Percentiles rank a stretch among this genome's conserved stretches.
These are phyloP conservation scores for Cladophialophora chaetospira DNA, from an alignment of 2,329 filamentous ascomycete genomes.

Conservation along the genomic window DNA sequence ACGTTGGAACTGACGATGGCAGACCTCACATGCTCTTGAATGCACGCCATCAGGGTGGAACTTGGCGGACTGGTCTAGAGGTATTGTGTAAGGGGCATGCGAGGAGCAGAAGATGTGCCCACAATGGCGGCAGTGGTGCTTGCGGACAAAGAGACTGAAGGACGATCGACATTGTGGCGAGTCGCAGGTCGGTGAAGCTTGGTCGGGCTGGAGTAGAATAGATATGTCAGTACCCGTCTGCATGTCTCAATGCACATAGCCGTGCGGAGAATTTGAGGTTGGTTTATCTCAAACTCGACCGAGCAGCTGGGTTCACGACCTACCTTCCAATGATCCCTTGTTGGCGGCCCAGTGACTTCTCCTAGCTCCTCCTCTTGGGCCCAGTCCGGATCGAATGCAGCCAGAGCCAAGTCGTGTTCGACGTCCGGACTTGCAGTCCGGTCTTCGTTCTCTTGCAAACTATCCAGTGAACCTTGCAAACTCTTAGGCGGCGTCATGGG, in stretches of 20 bases:
- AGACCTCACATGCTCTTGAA: conserved; percentile 63
- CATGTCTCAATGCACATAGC: conserved; percentile 11
- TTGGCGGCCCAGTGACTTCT: conserved; percentile 60
- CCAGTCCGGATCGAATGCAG: conserved; percentile 27
- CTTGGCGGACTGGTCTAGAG: conserved; percentile 64
- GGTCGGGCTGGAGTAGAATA: conserved; percentile 53
- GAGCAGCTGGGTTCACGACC: conserved; percentile 35
- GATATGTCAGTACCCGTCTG: conserved; percentile 18
- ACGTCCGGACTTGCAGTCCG: conserved; percentile 31
- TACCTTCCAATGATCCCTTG: conserved; percentile 68
- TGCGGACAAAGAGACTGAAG: conserved; percentile 64
- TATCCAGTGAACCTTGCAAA: conserved; percentile 58
- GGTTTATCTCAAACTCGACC: background rate
- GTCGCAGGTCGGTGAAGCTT: conserved; percentile 59
- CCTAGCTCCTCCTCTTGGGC: conserved; percentile 50
- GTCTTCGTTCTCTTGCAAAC: conserved; percentile 42
- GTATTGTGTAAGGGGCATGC: conserved; percentile 59
- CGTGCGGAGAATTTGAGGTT: conserved; percentile 3
- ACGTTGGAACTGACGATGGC: conserved; percentile 59
- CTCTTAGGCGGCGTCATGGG: conserved; percentile 55
- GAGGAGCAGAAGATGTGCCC: conserved; percentile 66
- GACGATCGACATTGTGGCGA: conserved; percentile 59
- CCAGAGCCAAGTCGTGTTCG: conserved; percentile 15
- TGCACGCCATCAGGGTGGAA: conserved; percentile 61
- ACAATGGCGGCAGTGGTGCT: conserved; percentile 68